Evolutionary conservation across 352 stramenopile species (phyloP), one percentile per base, ranked within the genome.

Genomic region (Pelagophyceae sp.): DNA sequence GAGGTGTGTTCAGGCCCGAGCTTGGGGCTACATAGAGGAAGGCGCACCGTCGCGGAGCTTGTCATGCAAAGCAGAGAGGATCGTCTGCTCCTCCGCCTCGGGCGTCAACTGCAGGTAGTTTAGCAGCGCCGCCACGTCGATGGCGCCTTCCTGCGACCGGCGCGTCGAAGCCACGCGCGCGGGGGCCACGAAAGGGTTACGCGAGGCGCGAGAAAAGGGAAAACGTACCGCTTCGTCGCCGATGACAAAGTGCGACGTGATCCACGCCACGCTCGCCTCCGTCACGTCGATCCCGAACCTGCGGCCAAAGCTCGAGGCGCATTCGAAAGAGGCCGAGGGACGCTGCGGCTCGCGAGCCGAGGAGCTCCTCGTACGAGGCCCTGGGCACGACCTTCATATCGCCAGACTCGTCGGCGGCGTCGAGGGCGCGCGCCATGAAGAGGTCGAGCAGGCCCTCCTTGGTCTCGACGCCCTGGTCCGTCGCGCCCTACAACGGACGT

Each of bases 71-170:
- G 20, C 17, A 0, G 67, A 33, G 2, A 74, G 67, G 11, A 74
- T 74, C 38, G 67, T 58, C 29, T 51, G 35, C 38, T 74, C 67
- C 38, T 74, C 67, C 5, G 67, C 67, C 67, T 74, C 67, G 35
- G 67, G 67, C 35, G 67, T 74, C 35, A 74, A 31, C 38, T 74
- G 67, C 2, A 74, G 38, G 38, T 74, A 74, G 67, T 58, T 31
- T 11, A 74, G 38, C 33, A 74, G 67, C 2, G 17, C 67, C 17
- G 33, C 27, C 2, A 74, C 67, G 38, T 74, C 67, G 67, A 58
- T 54, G 45, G 11, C 45, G 11, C 23, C 23, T 54, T 54, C 11
- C 23, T 54, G 45, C 45, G 11, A 11, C 45, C 45, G 11, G 11
- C 11, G 23, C 45, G 11, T 23, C 11, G 45, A 11, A 54, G 45